Evolutionary conservation across 345 rosid species (phyloP).

Genomic region (Gossypium ekmanianum): DNA sequence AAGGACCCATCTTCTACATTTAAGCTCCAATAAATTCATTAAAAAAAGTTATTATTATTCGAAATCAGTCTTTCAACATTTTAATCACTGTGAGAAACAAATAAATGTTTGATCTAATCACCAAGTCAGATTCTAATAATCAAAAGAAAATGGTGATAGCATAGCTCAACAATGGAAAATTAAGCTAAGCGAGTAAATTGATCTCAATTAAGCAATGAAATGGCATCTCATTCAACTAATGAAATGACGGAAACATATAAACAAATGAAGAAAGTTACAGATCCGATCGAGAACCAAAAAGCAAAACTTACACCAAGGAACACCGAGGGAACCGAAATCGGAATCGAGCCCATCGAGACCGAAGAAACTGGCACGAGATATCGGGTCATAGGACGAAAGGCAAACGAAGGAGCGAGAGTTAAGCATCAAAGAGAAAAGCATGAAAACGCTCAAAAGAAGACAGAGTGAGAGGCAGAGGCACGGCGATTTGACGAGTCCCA

Average conservation of each 20-base stretch:
- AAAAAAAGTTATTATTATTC: background rate
- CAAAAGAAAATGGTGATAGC: background rate
- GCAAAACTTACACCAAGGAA: conserved; percentile 93
- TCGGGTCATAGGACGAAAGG: conserved; percentile 60
- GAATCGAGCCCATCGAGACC: conserved; percentile 76
- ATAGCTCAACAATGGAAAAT: background rate
- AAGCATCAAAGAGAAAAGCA: conserved; percentile 29
- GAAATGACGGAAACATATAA: background rate
- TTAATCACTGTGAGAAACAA: background rate
- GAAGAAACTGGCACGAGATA: conserved; percentile 65
- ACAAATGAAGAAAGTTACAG: background rate
- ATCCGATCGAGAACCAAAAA: conserved; percentile 18
- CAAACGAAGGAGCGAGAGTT: conserved; percentile 65
- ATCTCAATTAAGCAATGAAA: background rate
- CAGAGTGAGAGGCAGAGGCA: conserved; percentile 45
- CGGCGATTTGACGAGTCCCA: conserved; percentile 45
- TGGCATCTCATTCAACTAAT: background rate
- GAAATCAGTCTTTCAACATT: background rate
- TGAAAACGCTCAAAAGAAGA: conserved; percentile 12
- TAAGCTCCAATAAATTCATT: background rate
- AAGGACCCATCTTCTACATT: background rate
- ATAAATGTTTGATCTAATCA: background rate
- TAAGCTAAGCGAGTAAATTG: background rate
- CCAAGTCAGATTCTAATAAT: background rate
- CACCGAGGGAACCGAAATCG: conserved; percentile 87